These are phyloP conservation scores for Pseudozyma sp. DNA, from an alignment of 1,284 basidiomycete genomes.

Conservation along the genomic window DNA sequence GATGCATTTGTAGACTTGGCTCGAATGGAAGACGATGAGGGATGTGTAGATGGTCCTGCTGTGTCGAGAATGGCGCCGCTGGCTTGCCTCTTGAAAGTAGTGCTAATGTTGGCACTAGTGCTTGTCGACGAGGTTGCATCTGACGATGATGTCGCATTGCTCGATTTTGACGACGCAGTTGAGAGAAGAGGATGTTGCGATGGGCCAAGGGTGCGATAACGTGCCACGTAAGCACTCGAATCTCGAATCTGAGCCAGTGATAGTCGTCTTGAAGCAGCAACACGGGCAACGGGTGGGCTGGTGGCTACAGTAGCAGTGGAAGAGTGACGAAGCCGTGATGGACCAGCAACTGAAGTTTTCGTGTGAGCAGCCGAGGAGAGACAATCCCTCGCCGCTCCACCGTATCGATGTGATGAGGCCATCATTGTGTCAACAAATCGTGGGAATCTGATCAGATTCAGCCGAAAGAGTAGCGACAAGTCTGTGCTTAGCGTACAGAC, in stretches of 20 bases:
- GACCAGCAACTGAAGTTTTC: slow-evolving; percentile 18
- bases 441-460: background rate
- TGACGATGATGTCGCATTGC: background rate
- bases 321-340: slow-evolving; percentile 32
- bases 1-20: slow-evolving; percentile 32
- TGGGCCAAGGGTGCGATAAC: slow-evolving; percentile 43
- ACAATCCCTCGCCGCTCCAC: slow-evolving; percentile 34
- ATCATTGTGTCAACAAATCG: slow-evolving; percentile 1
- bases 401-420: slow-evolving; percentile 29
- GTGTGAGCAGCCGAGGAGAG: slow-evolving; percentile 18
- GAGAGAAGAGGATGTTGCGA: slow-evolving; percentile 38
- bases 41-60: slow-evolving; percentile 18
- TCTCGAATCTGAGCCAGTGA: slow-evolving; percentile 46
- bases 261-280: slow-evolving; percentile 14
- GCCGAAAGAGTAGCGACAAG: no score
- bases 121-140: slow-evolving; percentile 5
- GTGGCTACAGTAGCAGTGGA: slow-evolving; percentile 34
- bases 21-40: slow-evolving; percentile 17
- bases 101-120: slow-evolving; percentile 18
- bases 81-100: slow-evolving; percentile 4
- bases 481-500: background rate
- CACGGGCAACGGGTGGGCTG: slow-evolving; percentile 5
- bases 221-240: slow-evolving; percentile 41
- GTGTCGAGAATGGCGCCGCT: slow-evolving; percentile 21
- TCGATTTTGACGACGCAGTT: slow-evolving; percentile 17